Percentiles rank a stretch among this genome's conserved stretches.
Conservation (phyloP, 148 eudicot genomes). For the Camellia japonica region DNA sequence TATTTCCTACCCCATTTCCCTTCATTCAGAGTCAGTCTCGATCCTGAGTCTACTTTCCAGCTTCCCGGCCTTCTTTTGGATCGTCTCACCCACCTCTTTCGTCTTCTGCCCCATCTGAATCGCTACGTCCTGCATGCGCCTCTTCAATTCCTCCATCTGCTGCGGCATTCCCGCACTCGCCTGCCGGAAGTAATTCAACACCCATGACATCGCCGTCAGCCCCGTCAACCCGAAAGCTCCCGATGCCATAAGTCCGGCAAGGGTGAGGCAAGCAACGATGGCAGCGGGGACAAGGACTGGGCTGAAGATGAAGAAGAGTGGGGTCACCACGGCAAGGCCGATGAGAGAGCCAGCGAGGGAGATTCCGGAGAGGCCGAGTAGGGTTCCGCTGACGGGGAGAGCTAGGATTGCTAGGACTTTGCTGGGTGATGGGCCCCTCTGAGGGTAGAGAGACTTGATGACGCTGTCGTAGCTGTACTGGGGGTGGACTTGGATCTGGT, state of each 20-base stretch:
- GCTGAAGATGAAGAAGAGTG: conserved; percentile 68
- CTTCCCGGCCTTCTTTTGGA: conserved; percentile 69
- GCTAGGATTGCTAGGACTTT: conserved; percentile 64
- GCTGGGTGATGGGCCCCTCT: conserved; percentile 45
- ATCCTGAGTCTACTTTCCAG: conserved; percentile 17
- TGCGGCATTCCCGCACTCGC: conserved; percentile 45
- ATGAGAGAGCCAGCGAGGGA: conserved; percentile 52
- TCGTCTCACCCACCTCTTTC: conserved; percentile 67
- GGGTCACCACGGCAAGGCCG: conserved; percentile 57
- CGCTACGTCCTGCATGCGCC: conserved; percentile 55
- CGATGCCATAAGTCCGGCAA: conserved; percentile 50
- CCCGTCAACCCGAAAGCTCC: conserved; percentile 82
- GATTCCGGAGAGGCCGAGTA: conserved; percentile 51
- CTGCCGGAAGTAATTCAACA: conserved; percentile 38
- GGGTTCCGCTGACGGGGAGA: conserved; percentile 41
- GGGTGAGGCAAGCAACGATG: conserved; percentile 29
- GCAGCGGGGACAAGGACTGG: conserved; percentile 74
- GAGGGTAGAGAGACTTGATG: background rate
- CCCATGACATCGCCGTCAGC: conserved; percentile 52
- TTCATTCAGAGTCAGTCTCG: background rate
- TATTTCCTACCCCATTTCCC: background rate
- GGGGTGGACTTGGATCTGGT: conserved; percentile 62
- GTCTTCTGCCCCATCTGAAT: conserved; percentile 69
- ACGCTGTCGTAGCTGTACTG: conserved; percentile 28
- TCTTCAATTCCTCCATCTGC: conserved; percentile 62